Evolutionary conservation across 306 rosid species (phyloP).

Genomic region (Cyclanthera cordifolia): DNA sequence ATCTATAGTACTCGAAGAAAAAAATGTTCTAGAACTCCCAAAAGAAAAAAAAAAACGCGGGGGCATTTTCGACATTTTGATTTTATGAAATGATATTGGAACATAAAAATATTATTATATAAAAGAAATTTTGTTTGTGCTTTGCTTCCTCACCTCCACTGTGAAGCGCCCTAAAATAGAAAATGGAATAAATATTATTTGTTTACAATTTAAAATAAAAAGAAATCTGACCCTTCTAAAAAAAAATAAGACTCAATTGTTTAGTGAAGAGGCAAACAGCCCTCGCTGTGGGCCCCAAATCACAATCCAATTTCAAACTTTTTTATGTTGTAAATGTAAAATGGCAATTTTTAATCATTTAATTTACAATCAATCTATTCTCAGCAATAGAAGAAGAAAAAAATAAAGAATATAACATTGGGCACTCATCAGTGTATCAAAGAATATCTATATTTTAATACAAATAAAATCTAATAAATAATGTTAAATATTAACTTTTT

Average conservation of each 20-base stretch:
- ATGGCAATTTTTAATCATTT: background rate
- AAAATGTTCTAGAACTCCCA: no score
- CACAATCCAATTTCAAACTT: background rate
- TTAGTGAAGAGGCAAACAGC: background rate
- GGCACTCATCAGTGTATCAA: constrained; percentile 5
- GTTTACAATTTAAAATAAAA: background rate
- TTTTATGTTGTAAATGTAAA: background rate
- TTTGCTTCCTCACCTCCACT: background rate
- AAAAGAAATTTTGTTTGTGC: background rate
- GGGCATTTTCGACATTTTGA: background rate
- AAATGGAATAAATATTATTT: background rate
- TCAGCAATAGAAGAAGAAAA: no score
- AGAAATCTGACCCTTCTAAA: background rate
- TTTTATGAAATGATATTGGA: background rate
- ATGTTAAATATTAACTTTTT: no score
- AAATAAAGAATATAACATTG: background rate
- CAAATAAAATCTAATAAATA: no score
- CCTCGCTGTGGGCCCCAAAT: background rate
- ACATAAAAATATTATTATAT: background rate
- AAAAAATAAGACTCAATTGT: background rate
- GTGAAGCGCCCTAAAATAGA: background rate
- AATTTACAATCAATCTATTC: constrained; percentile 1
- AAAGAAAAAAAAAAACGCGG: background rate
- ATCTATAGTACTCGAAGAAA: no score
- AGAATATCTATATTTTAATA: background rate